phyloP scores from a whole-genome alignment of 2,329 filamentous ascomycete genomes.

The Mollisia scopiformis region DNA sequence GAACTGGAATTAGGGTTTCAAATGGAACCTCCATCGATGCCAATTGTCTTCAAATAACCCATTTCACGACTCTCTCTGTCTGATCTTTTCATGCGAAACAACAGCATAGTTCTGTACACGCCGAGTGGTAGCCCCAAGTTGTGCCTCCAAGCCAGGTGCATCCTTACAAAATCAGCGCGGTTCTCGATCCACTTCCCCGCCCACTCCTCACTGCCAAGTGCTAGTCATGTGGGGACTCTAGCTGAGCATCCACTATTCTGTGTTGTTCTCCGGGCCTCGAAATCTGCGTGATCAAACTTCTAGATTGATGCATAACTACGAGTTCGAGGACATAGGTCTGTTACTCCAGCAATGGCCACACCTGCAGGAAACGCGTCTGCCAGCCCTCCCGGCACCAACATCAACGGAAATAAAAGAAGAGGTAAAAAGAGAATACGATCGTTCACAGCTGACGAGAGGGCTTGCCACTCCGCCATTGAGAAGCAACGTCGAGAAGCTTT shows the following conservation, averaged over 20 bases:
- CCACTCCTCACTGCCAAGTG: neutral
- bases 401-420: constrained; percentile 2
- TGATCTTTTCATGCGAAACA: too few relatives aligned
- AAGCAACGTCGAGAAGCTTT: constrained; percentile 11
- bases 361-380: neutral
- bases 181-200: neutral
- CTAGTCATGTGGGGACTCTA: neutral
- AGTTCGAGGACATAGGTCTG: neutral
- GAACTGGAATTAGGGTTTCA: too few relatives aligned
- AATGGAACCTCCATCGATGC: too few relatives aligned
- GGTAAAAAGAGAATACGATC: constrained; percentile 9
- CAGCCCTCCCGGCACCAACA: neutral
- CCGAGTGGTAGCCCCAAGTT: too few relatives aligned
- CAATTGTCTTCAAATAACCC: too few relatives aligned
- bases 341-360: neutral
- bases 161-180: too few relatives aligned
- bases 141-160: too few relatives aligned
- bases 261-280: neutral
- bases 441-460: constrained; percentile 11
- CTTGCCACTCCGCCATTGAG: constrained; percentile 8
- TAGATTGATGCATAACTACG: neutral
- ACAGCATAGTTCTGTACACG: too few relatives aligned
- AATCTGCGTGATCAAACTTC: neutral
- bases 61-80: too few relatives aligned
- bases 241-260: neutral